Conservation (phyloP, 352 stramenopile genomes). For the Globisporangium emineosum region DNA sequence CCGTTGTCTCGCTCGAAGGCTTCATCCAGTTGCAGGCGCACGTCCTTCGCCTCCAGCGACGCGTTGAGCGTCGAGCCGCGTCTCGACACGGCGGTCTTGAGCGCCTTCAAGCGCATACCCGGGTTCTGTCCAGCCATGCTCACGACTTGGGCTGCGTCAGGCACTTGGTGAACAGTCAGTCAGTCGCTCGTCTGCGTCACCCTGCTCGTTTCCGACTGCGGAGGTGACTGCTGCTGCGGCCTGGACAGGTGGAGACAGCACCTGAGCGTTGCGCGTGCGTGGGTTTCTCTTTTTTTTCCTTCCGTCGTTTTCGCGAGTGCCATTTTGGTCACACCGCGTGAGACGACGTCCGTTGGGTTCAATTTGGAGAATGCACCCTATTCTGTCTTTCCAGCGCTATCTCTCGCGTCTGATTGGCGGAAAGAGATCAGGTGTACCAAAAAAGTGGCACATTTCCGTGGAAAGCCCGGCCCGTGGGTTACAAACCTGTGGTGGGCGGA, state of each 20-base stretch:
- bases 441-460: neutral
- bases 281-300: conserved; percentile 8
- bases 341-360: conserved; percentile 13
- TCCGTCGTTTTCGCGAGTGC: conserved; percentile 7
- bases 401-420: conserved; percentile 3
- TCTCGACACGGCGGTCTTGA: conserved; percentile 63
- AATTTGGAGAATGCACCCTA: no score
- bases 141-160: neutral
- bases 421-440: neutral
- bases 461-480: conserved; percentile 5
- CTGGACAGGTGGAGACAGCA: conserved; percentile 1
- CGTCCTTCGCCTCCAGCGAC: conserved; percentile 54
- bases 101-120: conserved; percentile 40
- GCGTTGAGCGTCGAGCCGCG: conserved; percentile 68
- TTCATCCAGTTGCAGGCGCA: conserved; percentile 57
- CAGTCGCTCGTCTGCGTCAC: neutral
- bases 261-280: neutral
- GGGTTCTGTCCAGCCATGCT: conserved; percentile 23
- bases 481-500: neutral
- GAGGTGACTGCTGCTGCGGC: neutral
- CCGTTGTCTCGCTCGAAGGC: conserved; percentile 62
- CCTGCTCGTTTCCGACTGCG: neutral
- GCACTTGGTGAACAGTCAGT: neutral
- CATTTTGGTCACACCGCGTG: neutral
- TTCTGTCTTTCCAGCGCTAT: neutral